Base-by-base conservation (phyloP, 176 grass and related monocot species). In the Tuctoria greenei region DNA sequence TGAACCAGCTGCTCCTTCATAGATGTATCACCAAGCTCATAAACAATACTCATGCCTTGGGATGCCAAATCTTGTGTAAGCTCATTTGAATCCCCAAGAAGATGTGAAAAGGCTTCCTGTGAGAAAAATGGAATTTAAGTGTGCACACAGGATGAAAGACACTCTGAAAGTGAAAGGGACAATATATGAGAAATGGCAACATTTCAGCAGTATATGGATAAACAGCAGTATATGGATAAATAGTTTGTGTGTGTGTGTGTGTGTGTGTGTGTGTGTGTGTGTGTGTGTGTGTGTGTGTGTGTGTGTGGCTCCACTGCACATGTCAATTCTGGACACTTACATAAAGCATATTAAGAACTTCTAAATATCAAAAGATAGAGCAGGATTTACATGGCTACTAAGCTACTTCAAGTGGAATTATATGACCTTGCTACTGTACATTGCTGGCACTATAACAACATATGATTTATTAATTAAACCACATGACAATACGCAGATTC, bases 1-100 rank as follows among this genome's bases (percentile, higher is more conserved):
- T 91, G 82, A 78, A 97, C 91, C 28, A 97, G 72, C 49, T 89
- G 82, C 47, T 89, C 86, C 68, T 97, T 97, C 94, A 89, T 97
- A 67, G 94, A 97, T 71, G 81, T 73, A 77, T 97, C 91, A 63
- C 94, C 94, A 83, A 97, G 91, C 74, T 97, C 94, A 50, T 97
- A 97, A 39, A 97, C 94, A 47, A 97, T 97, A 74, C 94, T 97
- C 94, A 97, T 97, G 55, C 94, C 94, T 97, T 97, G 94, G 74
- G 94, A 97, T 41, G 94, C 91, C 79, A 97, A 87, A 88, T 97
- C 94, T 86, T 97, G 94, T 49, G 90, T 97, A 66, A 97, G 90
- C 74, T 97, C 91, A 93, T 97, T 93, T 28, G 84, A 84, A 85
- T 97, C 94, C 75, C 94, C 94, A 75, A 97, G 82, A 81, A 97